Conservation (phyloP, 768 basidiomycete species). For the Pleurotus citrinopileatus region DNA sequence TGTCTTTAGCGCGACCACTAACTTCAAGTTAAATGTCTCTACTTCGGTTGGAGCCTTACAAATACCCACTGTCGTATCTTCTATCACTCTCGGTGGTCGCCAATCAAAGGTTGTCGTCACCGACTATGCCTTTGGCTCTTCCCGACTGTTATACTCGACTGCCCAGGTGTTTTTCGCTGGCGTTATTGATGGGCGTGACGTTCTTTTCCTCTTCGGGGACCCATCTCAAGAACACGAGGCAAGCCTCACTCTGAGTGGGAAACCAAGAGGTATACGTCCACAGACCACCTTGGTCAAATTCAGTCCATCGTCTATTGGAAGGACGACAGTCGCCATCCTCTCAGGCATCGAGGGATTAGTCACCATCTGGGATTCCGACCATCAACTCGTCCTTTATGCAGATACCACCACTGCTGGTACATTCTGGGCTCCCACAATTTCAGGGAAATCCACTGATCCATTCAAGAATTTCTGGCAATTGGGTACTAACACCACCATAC, state of each 20-base stretch:
- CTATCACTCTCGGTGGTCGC: slow-evolving; percentile 63
- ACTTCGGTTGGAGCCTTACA: slow-evolving; percentile 49
- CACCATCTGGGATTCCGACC: slow-evolving; percentile 63
- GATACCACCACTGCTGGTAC: slow-evolving; percentile 65
- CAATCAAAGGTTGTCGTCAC: slow-evolving; percentile 74
- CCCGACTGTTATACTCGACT: slow-evolving; percentile 65
- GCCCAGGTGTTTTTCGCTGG: slow-evolving; percentile 71
- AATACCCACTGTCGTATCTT: slow-evolving; percentile 50
- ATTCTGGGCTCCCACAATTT: slow-evolving; percentile 74
- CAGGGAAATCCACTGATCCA: slow-evolving; percentile 33
- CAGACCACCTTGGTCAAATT: slow-evolving; percentile 26
- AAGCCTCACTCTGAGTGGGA: slow-evolving; percentile 45
- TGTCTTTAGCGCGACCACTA: slow-evolving; percentile 36
- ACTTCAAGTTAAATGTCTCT: slow-evolving; percentile 60
- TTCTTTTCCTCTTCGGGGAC: slow-evolving; percentile 63
- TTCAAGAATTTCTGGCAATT: slow-evolving; percentile 68
- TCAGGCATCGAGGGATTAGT: slow-evolving; percentile 56
- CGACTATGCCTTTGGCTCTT: slow-evolving; percentile 69
- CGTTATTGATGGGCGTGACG: slow-evolving; percentile 55
- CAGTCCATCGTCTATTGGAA: slow-evolving; percentile 22
- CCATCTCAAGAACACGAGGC: slow-evolving; percentile 53
- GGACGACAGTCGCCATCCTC: slow-evolving; percentile 51
- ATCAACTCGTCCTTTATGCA: slow-evolving; percentile 65
- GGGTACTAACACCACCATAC: slow-evolving; percentile 66
- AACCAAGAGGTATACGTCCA: slow-evolving; percentile 31